Evolutionary conservation across 768 basidiomycete species (phyloP).

Genomic region (Boletus vermiculosoides): DNA sequence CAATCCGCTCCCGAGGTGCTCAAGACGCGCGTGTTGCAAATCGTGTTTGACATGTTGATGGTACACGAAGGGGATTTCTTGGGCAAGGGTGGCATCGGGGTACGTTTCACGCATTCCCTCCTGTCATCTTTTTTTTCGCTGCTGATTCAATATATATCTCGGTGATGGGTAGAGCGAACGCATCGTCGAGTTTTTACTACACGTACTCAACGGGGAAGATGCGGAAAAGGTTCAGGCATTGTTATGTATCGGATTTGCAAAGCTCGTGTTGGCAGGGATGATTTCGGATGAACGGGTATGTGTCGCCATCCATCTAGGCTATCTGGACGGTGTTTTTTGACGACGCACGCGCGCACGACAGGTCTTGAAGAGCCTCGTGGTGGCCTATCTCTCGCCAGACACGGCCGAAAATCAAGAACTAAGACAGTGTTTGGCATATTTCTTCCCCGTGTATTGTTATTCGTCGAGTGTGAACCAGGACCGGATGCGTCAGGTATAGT

Average conservation of each 20-base stretch:
- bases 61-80: conserved; percentile 71
- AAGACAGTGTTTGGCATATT: conserved; percentile 82
- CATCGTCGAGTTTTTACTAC: conserved; percentile 65
- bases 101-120: conserved; percentile 15
- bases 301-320: neutral
- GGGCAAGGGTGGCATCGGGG: conserved; percentile 39
- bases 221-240: conserved; percentile 67
- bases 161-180: conserved; percentile 43
- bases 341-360: conserved; percentile 13
- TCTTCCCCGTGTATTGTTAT: conserved; percentile 84
- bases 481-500: conserved; percentile 53
- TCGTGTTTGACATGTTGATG: conserved; percentile 85
- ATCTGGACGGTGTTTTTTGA: neutral
- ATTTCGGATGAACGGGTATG: conserved; percentile 68
- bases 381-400: conserved; percentile 75
- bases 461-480: conserved; percentile 74
- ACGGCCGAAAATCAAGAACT: conserved; percentile 80
- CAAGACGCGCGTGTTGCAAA: conserved; percentile 67
- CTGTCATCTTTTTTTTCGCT: neutral
- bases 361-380: conserved; percentile 49
- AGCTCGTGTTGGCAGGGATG: conserved; percentile 77
- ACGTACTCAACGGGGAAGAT: conserved; percentile 51
- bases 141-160: neutral
- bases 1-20: conserved; percentile 61
- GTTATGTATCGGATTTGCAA: conserved; percentile 76